These are phyloP conservation scores for Curvularia lunata DNA, from an alignment of 2,329 filamentous ascomycete species.

Conservation along the genomic window DNA sequence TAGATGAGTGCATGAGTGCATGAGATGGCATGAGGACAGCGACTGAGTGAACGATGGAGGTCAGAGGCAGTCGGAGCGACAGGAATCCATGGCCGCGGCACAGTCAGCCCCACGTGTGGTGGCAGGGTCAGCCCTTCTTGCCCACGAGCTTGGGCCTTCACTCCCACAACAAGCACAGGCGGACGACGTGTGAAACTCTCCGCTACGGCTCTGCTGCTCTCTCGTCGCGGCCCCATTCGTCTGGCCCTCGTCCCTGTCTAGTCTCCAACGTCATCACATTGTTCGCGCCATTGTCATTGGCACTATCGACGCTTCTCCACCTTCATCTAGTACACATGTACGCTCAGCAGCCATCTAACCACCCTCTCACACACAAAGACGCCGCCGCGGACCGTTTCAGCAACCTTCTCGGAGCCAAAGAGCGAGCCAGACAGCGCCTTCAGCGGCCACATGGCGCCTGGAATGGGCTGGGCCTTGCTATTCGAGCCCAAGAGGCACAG, in stretches of 20 bases:
- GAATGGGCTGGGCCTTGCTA: background rate
- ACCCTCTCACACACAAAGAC: background rate
- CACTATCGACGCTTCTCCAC: slow-evolving; percentile 13
- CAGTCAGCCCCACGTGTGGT: slow-evolving; percentile 26
- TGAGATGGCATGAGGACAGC: background rate
- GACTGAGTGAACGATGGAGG: background rate
- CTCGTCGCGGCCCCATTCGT: background rate
- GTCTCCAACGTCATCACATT: slow-evolving; percentile 8
- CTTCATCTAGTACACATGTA: background rate
- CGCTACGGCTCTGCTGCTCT: slow-evolving; percentile 14
- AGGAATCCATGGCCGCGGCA: slow-evolving; percentile 18
- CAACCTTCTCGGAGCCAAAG: background rate
- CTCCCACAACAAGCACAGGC: slow-evolving; percentile 17
- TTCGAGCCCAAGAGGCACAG: background rate
- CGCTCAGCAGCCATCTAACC: background rate
- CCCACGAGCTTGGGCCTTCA: background rate
- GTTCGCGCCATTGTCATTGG: slow-evolving; percentile 2
- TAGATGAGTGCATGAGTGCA: background rate
- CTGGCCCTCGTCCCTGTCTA: background rate
- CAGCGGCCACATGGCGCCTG: background rate
- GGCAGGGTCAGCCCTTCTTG: slow-evolving; percentile 19
- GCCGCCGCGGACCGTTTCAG: background rate
- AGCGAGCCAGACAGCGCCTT: background rate
- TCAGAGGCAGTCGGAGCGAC: slow-evolving; percentile 12
- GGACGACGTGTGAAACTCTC: slow-evolving; percentile 17